phyloP scores from a whole-genome alignment of 2,329 filamentous ascomycete species.

The Colletotrichum liaoningense region DNA sequence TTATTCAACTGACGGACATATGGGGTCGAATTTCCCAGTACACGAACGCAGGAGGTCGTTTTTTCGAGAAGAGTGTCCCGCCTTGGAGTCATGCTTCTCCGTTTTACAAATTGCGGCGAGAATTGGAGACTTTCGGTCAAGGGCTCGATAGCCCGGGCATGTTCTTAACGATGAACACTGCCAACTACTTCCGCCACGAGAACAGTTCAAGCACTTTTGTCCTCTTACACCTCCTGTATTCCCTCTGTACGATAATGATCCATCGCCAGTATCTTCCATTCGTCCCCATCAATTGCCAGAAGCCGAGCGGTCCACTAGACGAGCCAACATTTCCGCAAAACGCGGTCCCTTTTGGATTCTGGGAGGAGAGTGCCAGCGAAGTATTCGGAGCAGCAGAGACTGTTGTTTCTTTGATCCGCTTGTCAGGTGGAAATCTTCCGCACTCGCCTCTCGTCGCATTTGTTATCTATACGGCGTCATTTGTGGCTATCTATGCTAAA shows the following conservation, averaged over 20 bases:
- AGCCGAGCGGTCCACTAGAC: constrained; percentile 68
- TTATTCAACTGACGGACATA: constrained; percentile 68
- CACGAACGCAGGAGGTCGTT: constrained; percentile 62
- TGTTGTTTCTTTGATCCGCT: constrained; percentile 73
- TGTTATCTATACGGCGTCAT: constrained; percentile 74
- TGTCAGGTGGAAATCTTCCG: constrained; percentile 70
- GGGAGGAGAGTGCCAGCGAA: constrained; percentile 70
- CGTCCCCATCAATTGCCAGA: constrained; percentile 64
- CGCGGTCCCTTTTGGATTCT: constrained; percentile 65
- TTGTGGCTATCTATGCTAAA: constrained; percentile 73
- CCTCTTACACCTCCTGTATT: constrained; percentile 73
- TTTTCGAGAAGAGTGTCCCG: constrained; percentile 58
- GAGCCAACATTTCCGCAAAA: constrained; percentile 63
- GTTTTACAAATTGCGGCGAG: constrained; percentile 63
- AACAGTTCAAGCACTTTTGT: constrained; percentile 73
- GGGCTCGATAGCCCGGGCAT: constrained; percentile 54
- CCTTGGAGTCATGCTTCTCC: constrained; percentile 69
- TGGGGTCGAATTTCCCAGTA: constrained; percentile 68
- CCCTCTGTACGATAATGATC: constrained; percentile 74
- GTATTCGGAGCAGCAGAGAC: constrained; percentile 72
- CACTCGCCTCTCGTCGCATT: constrained; percentile 77
- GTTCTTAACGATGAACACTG: constrained; percentile 56
- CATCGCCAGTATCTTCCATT: constrained; percentile 77
- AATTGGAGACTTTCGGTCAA: constrained; percentile 59
- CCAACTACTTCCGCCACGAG: constrained; percentile 75